Evolutionary conservation across 2,329 filamentous ascomycete species (phyloP).

Genomic region (Dendryphion nanum): DNA sequence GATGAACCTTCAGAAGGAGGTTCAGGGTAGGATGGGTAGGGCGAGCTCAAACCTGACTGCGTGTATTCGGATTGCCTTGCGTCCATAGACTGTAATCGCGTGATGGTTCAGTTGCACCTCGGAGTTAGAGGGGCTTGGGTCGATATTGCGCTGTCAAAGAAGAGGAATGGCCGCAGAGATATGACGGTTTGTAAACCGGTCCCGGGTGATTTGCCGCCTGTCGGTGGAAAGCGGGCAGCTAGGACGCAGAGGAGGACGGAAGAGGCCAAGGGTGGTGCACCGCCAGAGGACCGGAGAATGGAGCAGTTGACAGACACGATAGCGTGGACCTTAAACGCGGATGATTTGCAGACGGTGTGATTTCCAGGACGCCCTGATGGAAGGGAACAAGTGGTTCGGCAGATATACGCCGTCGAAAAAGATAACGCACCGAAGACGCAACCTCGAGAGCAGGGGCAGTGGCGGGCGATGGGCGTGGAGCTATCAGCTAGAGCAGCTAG

Average conservation of each 20-base stretch:
- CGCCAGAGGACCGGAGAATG: conserved; percentile 38
- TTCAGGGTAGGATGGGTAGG: conserved; percentile 54
- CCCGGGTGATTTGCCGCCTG: conserved; percentile 39
- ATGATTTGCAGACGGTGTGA: conserved; percentile 49
- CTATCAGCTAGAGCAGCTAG: conserved; percentile 3
- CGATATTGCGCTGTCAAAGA: conserved; percentile 37
- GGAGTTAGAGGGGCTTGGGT: conserved; percentile 34
- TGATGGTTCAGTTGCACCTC: conserved; percentile 28
- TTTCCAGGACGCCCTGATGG: conserved; percentile 36
- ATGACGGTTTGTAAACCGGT: conserved; percentile 43
- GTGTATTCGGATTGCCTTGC: conserved; percentile 53
- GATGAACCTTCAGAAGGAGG: conserved; percentile 77
- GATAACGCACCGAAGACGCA: conserved; percentile 41
- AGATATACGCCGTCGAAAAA: conserved; percentile 38
- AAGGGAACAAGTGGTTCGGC: conserved; percentile 39
- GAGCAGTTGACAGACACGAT: conserved; percentile 37
- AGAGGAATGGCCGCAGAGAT: conserved; percentile 49
- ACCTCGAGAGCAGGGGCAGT: conserved; percentile 26
- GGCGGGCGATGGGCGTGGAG: conserved; percentile 14
- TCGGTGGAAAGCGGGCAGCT: conserved; percentile 29
- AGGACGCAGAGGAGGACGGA: conserved; percentile 24
- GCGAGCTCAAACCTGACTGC: conserved; percentile 56
- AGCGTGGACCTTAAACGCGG: conserved; percentile 48
- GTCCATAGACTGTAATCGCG: conserved; percentile 52
- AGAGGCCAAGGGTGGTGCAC: conserved; percentile 30